Percentiles rank a stretch among this genome's conserved stretches.
Evolutionary conservation across 1,284 basidiomycete species (phyloP).

Genomic region (Cystobasidium pallidum): DNA sequence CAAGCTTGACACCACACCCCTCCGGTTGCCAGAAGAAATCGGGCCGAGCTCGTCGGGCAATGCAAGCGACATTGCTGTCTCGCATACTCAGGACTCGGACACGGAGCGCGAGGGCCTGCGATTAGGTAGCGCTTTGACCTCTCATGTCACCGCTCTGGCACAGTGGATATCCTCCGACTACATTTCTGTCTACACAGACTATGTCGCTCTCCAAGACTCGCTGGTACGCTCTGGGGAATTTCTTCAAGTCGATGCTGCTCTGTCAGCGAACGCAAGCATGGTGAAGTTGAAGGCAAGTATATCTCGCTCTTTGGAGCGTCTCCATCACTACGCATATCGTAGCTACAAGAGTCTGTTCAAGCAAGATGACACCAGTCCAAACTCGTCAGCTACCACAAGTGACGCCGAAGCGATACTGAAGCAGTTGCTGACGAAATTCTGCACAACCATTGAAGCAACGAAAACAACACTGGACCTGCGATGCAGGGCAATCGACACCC

Average conservation of each 20-base stretch:
- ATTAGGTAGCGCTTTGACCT: not conserved
- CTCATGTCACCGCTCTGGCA: conserved; percentile 15
- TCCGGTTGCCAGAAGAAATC: not conserved
- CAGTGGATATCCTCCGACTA: conserved; percentile 29
- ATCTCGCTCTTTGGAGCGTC: conserved; percentile 1
- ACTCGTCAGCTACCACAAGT: not conserved
- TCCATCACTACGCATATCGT: conserved; percentile 10
- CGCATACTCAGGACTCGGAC: not conserved
- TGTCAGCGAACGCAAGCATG: not conserved
- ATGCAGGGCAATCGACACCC: conserved; percentile 4
- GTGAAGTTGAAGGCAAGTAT: not conserved
- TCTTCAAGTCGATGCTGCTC: not conserved
- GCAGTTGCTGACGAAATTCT: not conserved
- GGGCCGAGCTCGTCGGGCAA: too few species aligned
- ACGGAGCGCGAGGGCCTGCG: conserved; percentile 10
- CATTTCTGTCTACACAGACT: not conserved
- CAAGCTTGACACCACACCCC: not conserved
- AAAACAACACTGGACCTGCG: not conserved
- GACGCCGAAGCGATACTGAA: not conserved
- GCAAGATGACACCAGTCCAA: not conserved
- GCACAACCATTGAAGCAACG: not conserved
- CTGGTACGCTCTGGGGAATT: not conserved
- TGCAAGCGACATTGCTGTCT: not conserved
- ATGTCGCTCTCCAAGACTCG: not conserved
- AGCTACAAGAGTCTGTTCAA: not conserved